Evolutionary conservation across 208 protist species (phyloP).

Genomic region (Vickermania ingenoplastis): DNA sequence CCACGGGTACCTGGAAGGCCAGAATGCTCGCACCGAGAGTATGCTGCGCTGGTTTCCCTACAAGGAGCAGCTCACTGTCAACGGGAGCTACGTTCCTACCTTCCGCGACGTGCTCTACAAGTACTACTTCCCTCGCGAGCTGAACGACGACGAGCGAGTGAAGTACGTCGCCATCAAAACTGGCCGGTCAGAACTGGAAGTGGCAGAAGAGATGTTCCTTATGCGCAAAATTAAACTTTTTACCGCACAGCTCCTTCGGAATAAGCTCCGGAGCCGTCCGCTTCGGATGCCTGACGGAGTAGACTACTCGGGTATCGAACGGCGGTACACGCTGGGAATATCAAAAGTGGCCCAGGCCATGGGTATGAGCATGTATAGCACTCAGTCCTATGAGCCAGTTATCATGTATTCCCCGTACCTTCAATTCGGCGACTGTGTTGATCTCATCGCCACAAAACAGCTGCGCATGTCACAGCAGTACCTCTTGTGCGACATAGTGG

Average conservation of each 20-base stretch:
- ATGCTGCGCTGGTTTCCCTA: slow-evolving; percentile 80
- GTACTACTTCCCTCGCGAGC: slow-evolving; percentile 73
- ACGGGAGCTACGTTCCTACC: slow-evolving; percentile 66
- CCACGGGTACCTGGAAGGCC: slow-evolving; percentile 74
- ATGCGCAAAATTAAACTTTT: slow-evolving; percentile 86
- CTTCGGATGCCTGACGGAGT: slow-evolving; percentile 70
- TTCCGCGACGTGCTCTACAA: slow-evolving; percentile 67
- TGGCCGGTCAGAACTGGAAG: slow-evolving; percentile 54
- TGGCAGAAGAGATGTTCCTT: slow-evolving; percentile 81
- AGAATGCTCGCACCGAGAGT: slow-evolving; percentile 53
- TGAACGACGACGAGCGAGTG: slow-evolving; percentile 73
- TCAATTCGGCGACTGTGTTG: slow-evolving; percentile 75
- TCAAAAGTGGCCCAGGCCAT: slow-evolving; percentile 71
- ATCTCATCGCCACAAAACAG: slow-evolving; percentile 77
- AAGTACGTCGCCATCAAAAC: slow-evolving; percentile 79
- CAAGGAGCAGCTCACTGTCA: slow-evolving; percentile 81
- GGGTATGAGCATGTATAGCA: slow-evolving; percentile 84
- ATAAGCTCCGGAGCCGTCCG: slow-evolving; percentile 61
- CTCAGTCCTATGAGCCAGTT: slow-evolving; percentile 56
- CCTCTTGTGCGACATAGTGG: slow-evolving; percentile 65
- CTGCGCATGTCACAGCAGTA: slow-evolving; percentile 74
- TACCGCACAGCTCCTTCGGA: slow-evolving; percentile 64
- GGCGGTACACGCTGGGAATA: slow-evolving; percentile 70
- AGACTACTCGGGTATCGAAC: slow-evolving; percentile 76
- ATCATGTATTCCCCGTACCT: slow-evolving; percentile 75